phyloP scores from a whole-genome alignment of 169 alveolate species.

The Blepharisma undulans region DNA sequence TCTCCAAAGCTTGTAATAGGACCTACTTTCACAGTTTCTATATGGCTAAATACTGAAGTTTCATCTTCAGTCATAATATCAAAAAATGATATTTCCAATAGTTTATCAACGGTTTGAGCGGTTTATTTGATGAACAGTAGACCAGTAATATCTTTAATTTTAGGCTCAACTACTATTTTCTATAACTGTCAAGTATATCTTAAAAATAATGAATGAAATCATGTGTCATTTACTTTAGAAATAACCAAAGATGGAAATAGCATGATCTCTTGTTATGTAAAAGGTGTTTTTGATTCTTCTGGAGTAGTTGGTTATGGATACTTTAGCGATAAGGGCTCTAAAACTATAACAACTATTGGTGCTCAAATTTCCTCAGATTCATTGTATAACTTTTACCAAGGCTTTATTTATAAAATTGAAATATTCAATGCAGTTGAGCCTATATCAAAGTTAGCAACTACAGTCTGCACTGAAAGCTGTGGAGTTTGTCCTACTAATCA shows the following conservation, averaged over 20 bases:
- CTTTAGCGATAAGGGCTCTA: not conserved
- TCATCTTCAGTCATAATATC: not conserved
- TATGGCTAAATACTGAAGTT: not conserved
- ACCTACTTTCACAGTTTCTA: not conserved
- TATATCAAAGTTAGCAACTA: not conserved
- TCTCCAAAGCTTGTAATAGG: not conserved
- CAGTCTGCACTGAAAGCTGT: not conserved
- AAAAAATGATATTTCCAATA: not conserved
- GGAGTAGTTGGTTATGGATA: not conserved
- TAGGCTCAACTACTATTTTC: not conserved
- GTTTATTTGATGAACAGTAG: not conserved
- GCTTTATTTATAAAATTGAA: not conserved
- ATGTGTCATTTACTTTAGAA: not conserved
- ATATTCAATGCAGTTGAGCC: not conserved
- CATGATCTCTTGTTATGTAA: not conserved
- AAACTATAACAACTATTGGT: not conserved
- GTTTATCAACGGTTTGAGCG: not conserved
- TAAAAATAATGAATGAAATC: not conserved
- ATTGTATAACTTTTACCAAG: not conserved
- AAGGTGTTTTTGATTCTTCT: not conserved
- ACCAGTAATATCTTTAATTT: not conserved
- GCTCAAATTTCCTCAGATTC: not conserved
- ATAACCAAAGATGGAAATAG: not conserved
- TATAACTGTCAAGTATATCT: not conserved
- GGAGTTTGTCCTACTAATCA: not conserved